These are phyloP conservation scores for Exophiala dermatitidis DNA, from an alignment of 2,329 filamentous ascomycete genomes.

Conservation along the genomic window DNA sequence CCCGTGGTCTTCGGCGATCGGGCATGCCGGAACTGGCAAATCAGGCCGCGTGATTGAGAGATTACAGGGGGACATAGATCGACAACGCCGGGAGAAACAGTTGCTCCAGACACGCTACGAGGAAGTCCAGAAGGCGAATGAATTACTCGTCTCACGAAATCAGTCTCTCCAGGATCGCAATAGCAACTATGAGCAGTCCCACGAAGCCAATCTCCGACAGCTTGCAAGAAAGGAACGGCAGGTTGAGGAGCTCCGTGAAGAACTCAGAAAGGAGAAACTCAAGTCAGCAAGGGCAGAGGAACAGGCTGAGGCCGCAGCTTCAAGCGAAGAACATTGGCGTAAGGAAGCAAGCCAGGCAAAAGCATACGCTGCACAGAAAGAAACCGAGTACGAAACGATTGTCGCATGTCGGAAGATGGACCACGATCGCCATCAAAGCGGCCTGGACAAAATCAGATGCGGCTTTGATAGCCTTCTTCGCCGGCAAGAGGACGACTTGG, in stretches of 20 bases:
- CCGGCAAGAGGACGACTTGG: conserved; percentile 34
- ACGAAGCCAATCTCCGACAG: conserved; percentile 43
- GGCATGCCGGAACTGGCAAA: conserved; percentile 44
- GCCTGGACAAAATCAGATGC: conserved; percentile 34
- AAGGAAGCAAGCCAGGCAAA: conserved; percentile 28
- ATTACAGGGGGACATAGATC: conserved; percentile 45
- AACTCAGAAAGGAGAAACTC: conserved; percentile 37
- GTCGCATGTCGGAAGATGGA: conserved; percentile 36
- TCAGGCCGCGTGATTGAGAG: conserved; percentile 47
- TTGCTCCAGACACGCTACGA: conserved; percentile 41
- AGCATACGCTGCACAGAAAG: conserved; percentile 25
- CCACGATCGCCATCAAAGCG: conserved; percentile 35
- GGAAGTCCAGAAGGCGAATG: conserved; percentile 42
- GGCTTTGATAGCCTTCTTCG: conserved; percentile 32
- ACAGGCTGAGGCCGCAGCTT: conserved; percentile 29
- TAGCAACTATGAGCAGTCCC: conserved; percentile 40
- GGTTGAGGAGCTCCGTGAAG: conserved; percentile 39
- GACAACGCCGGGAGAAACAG: conserved; percentile 41
- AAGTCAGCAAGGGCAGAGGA: conserved; percentile 38
- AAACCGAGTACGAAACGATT: conserved; percentile 39
- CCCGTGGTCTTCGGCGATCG: conserved; percentile 46
- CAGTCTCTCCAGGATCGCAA: conserved; percentile 41
- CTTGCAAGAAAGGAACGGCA: conserved; percentile 43
- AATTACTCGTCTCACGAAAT: conserved; percentile 39
- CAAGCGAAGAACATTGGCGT: conserved; percentile 27